These are phyloP conservation scores for Chrysanthemum lavandulifolium DNA, from an alignment of 129 eudicot genomes.

Conservation along the genomic window DNA sequence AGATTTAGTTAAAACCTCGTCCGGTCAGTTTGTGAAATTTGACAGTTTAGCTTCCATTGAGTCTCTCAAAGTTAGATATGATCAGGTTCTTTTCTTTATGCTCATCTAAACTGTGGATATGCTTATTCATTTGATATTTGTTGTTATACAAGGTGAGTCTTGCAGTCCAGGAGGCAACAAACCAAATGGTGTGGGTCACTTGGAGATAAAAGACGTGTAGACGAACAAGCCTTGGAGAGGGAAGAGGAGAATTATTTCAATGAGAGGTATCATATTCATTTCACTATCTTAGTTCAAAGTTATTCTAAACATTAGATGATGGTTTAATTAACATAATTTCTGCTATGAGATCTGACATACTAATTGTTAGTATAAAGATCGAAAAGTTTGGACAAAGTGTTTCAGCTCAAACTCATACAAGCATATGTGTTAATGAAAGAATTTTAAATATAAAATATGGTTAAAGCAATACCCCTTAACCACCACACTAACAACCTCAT, in stretches of 20 bases:
- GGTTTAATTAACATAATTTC: too few species aligned
- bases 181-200: slow-evolving; percentile 37
- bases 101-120: not conserved
- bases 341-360: too few species aligned
- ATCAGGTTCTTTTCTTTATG: slow-evolving; percentile 46
- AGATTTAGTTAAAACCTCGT: slow-evolving; percentile 73
- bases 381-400: too few species aligned
- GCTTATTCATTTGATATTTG: not conserved
- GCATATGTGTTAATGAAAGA: too few species aligned
- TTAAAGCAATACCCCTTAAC: too few species aligned
- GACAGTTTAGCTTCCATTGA: slow-evolving; percentile 58
- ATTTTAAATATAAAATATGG: too few species aligned
- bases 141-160: slow-evolving; percentile 30
- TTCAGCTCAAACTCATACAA: too few species aligned
- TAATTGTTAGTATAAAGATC: too few species aligned
- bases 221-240: slow-evolving; percentile 85
- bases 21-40: slow-evolving; percentile 68
- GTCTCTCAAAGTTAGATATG: slow-evolving; percentile 75
- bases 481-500: too few species aligned
- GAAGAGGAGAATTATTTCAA: slow-evolving; percentile 96
- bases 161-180: slow-evolving; percentile 47
- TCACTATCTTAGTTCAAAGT: not conserved
- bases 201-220: slow-evolving; percentile 49
- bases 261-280: slow-evolving; percentile 50
- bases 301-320: not conserved